Percentiles rank a stretch among this genome's conserved stretches.
These are phyloP conservation scores for Lentinula edodes DNA, from an alignment of 768 basidiomycete species.

Conservation along the genomic window DNA sequence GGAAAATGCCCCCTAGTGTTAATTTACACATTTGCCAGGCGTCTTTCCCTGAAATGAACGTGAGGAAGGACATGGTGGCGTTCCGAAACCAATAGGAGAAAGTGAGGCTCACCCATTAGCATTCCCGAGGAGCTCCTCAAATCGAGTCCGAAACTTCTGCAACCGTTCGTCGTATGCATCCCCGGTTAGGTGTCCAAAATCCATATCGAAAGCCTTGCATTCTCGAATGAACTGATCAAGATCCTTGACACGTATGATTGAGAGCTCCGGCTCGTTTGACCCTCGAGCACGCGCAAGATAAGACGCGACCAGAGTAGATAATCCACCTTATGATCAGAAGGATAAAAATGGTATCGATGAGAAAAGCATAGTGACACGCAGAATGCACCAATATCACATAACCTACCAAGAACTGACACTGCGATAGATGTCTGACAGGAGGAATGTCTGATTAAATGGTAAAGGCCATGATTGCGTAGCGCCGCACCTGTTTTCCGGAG, in stretches of 20 bases:
- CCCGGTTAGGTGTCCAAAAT: conserved; percentile 40
- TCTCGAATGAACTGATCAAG: conserved; percentile 67
- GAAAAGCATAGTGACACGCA: neutral
- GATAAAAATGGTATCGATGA: neutral
- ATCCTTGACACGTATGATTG: conserved; percentile 48
- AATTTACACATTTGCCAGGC: neutral
- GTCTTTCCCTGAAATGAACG: neutral
- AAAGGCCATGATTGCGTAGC: neutral
- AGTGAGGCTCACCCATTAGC: conserved; percentile 22
- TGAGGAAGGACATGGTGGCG: neutral
- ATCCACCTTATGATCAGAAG: conserved; percentile 42
- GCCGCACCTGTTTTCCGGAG: conserved; percentile 32
- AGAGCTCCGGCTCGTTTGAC: conserved; percentile 66
- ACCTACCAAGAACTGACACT: conserved; percentile 31
- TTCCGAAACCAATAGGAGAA: neutral
- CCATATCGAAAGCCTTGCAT: conserved; percentile 49
- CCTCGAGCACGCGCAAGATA: conserved; percentile 69
- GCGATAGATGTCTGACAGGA: conserved; percentile 26
- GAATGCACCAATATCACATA: neutral
- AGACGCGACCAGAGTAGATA: conserved; percentile 63
- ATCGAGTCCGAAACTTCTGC: conserved; percentile 27
- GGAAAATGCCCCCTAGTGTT: no score
- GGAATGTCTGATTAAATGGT: neutral
- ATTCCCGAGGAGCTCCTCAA: conserved; percentile 46
- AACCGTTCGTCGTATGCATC: conserved; percentile 31